Base-by-base conservation (phyloP, 2,329 filamentous ascomycete species). In the Penicillium sp. region DNA sequence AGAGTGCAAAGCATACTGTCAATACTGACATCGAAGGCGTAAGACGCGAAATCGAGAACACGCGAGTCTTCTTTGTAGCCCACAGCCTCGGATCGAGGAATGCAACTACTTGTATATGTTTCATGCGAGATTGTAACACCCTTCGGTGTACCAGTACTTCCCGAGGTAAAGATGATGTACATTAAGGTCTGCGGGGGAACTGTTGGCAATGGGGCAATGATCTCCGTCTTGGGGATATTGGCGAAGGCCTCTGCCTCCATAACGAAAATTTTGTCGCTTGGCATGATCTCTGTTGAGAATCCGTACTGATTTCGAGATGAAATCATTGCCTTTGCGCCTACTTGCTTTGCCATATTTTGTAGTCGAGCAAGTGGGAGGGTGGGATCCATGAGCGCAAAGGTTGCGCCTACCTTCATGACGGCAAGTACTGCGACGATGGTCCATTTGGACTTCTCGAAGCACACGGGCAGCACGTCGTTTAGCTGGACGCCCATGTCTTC, bases 51-150 rank as follows among this genome's bases (percentile, higher is more conserved):
- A 56, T 84, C 81, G n/a, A 86, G 80, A 12, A 88, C 83, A 2
- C 87, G 77, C 5, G 84, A 86, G 0, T 78, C 69, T 0, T 75
- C 69, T 6, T 77, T 77, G 53, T 74, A 82, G 2, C 77, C 76
- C 7, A 86, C 73, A 0, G 81, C 78, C 0, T 75, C 69, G 0
- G 79, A 82, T 56, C 85, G 82, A 0, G 79, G 77, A 11, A 79
- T 67, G 22, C 84, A 80, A 5, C 80, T 79, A 0, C 84, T 84
- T 0, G 83, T 82, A 4, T 87, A 78, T 0, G 85, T 81, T 0
- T 73, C 71, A 57, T 89, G 87, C 1, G 81, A 83, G 50, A 87
- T 84, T 33, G 85, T 81, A 18, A 87, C 81, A 2, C 85, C 86
- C 51, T 84, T 83, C 1, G 71, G 71, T 1, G 68, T 72, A 23